A percentile compares a stretch with the other conserved stretches of the same genome.
phyloP scores from a whole-genome alignment of 2,329 filamentous ascomycete genomes.

The Neofusicoccum umdonicola region DNA sequence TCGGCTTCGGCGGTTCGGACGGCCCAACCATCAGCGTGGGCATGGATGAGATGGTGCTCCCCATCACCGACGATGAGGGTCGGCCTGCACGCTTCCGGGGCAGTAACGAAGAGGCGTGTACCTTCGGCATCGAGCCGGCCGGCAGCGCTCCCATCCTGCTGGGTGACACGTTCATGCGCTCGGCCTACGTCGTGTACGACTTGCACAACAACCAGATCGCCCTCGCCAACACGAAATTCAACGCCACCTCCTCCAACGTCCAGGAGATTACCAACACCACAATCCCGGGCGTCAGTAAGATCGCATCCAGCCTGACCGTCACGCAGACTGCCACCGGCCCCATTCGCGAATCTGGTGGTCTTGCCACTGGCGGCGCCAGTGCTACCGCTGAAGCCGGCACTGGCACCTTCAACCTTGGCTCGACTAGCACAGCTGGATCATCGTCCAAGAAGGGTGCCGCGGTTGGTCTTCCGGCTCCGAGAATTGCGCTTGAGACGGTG shows the following conservation, averaged over 20 bases:
- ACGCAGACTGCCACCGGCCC: constrained; percentile 13
- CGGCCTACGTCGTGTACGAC: constrained; percentile 71
- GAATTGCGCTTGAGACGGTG: neutral
- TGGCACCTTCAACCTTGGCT: constrained; percentile 9
- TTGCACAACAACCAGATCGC: constrained; percentile 16
- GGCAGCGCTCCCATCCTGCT: constrained; percentile 32
- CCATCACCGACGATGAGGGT: neutral
- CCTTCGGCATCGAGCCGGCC: constrained; percentile 11
- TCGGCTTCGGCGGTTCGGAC: constrained; percentile 12
- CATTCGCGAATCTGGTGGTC: neutral
- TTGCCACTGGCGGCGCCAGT: neutral
- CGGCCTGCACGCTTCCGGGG: neutral
- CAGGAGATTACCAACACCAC: constrained; percentile 35
- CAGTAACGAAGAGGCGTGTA: constrained; percentile 1
- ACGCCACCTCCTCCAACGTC: constrained; percentile 63
- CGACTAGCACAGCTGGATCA: neutral
- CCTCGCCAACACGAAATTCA: constrained; percentile 12
- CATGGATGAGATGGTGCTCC: constrained; percentile 13
- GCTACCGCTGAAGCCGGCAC: neutral
- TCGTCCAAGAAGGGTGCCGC: neutral
- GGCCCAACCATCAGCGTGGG: constrained; percentile 5
- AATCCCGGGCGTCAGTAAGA: constrained; percentile 5
- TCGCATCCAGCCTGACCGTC: constrained; percentile 1
- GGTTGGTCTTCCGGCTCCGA: neutral
- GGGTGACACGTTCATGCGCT: constrained; percentile 72